Base-by-base conservation (phyloP, 108 stramenopile species). In the Mayamaea pseudoterrestris region DNA sequence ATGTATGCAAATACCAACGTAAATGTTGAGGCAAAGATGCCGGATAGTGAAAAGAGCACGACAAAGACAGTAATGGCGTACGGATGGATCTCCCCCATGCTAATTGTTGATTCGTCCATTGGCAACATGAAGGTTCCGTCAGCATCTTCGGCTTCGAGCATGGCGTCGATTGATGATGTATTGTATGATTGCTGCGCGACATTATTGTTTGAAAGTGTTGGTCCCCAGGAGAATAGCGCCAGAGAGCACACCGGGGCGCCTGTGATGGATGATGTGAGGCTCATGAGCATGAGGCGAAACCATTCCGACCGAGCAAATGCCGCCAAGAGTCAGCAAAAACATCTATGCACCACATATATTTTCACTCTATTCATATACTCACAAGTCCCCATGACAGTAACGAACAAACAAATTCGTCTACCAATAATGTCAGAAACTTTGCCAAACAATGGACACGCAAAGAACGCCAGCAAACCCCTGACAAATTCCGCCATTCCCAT, bases 1-100 rank as follows among this genome's bases (percentile, higher is more conserved):
- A 98, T 98, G 69, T 98, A 98, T 3, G 95, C 93, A 69, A 98
- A 98, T 37, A 90, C 88, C 28, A 98, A 42, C 0, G 97, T 89
- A 53, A 98, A 98, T n/a, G 97, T 98, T 7, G 80, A 80, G 11
- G 87, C 71, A 58, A 95, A 96, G 23, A 93, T 50, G n/a, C 96
- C 96, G 7, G 80, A 85, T 9, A 90, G 30, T 22, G 79, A 69
- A 34, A 94, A 53, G 16, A 91, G 61, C 12, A 71, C 41, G 2
- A 91, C 78, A 51, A 91, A 91, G 22, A 82, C 36, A 13, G 69
- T 61, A 28, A 75, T 62, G 32, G 65, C 68, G 11, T 53, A 14
- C 25, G 58, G 59, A 17, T 62, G 57, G 25, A 64, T 23, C 17
- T 26, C 28, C 18, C 37, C 20, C 37, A 39, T 39, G n/a, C n/a